These are phyloP conservation scores for Curvularia eragrostidis DNA, from an alignment of 2,329 filamentous ascomycete genomes.

Conservation along the genomic window DNA sequence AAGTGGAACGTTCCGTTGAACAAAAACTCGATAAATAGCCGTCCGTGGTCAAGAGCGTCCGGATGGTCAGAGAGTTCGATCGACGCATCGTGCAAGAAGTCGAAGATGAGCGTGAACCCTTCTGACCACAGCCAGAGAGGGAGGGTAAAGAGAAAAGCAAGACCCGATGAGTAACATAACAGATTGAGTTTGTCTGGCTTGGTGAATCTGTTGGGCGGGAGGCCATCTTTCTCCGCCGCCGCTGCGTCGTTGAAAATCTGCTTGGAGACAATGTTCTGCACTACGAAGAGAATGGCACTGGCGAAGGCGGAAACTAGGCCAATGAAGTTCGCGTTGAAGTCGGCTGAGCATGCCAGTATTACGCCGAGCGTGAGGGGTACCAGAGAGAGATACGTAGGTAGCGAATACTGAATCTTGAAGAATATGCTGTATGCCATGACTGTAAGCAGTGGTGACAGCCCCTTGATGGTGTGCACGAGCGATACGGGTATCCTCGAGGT, in stretches of 20 bases:
- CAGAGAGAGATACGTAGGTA: constrained; percentile 75
- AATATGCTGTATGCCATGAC: constrained; percentile 90
- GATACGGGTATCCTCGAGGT: constrained; percentile 96
- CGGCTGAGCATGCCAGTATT: constrained; percentile 92
- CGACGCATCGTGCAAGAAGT: constrained; percentile 81
- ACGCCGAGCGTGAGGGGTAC: constrained; percentile 94
- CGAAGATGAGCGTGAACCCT: constrained; percentile 76
- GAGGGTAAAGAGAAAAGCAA: constrained; percentile 85
- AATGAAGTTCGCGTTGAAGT: constrained; percentile 85
- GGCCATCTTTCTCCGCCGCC: constrained; percentile 76
- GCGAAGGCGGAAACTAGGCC: constrained; percentile 89
- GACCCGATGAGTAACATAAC: constrained; percentile 92
- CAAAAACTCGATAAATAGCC: constrained; percentile 78
- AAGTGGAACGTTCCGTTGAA: constrained; percentile 99
- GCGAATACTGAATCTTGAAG: constrained; percentile 86
- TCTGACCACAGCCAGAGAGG: constrained; percentile 96
- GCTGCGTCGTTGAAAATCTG: constrained; percentile 95
- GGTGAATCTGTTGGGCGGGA: constrained; percentile 64
- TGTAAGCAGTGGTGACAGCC: constrained; percentile 92
- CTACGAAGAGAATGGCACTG: constrained; percentile 94
- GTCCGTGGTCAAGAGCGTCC: constrained; percentile 70
- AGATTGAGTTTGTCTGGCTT: constrained; percentile 98
- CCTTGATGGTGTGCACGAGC: constrained; percentile 97
- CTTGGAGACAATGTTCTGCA: constrained; percentile 98
- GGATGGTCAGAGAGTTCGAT: constrained; percentile 79